Percentiles rank a stretch among this genome's conserved stretches.
phyloP scores from a whole-genome alignment of 116 monocot species.

The Iris pallida region DNA sequence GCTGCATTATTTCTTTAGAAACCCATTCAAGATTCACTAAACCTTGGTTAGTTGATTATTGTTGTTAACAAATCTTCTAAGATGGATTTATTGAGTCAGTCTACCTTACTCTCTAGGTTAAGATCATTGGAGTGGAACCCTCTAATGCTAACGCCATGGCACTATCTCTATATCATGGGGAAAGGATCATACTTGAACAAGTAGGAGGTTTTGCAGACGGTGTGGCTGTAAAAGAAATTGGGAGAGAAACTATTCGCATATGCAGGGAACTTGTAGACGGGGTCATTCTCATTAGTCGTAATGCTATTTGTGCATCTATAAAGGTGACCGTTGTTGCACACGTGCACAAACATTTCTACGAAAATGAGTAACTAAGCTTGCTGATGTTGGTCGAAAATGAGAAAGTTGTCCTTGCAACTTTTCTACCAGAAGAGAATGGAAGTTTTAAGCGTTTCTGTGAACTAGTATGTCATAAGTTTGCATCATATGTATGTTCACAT shows the following conservation, averaged over 20 bases:
- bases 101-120: constrained; percentile 43
- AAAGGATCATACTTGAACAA: constrained; percentile 79
- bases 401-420: constrained; percentile 87
- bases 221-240: constrained; percentile 88
- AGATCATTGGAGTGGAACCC: constrained; percentile 90
- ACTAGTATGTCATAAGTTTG: constrained; percentile 30
- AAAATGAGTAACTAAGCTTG: constrained; percentile 84
- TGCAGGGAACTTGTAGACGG: constrained; percentile 84
- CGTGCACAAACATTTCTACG: constrained; percentile 6
- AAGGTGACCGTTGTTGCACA: constrained; percentile 33
- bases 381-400: constrained; percentile 86
- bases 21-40: too few relatives aligned
- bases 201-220: constrained; percentile 98
- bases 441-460: constrained; percentile 74
- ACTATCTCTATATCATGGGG: constrained; percentile 79
- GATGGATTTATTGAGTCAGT: constrained; percentile 1
- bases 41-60: too few relatives aligned
- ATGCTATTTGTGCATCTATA: constrained; percentile 97
- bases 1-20: too few relatives aligned
- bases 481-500: background rate
- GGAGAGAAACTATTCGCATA: constrained; percentile 78
- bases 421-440: constrained; percentile 62
- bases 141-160: constrained; percentile 94
- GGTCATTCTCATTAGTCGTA: constrained; percentile 82
- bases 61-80: too few relatives aligned